Conservation (phyloP, 306 rosid genomes). For the Cucumis cinereus region DNA sequence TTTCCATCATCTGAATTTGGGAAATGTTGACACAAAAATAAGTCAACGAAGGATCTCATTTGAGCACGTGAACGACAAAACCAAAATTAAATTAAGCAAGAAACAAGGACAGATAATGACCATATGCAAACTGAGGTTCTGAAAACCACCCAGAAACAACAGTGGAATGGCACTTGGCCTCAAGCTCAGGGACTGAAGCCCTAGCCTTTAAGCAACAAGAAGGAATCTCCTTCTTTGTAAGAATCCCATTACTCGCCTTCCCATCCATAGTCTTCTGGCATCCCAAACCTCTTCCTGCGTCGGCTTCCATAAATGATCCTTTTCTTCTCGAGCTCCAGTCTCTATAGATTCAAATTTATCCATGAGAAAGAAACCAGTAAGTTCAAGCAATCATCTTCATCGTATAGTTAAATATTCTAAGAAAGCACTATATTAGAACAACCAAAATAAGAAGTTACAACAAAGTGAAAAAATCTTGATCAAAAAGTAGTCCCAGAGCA, state of each 20-base stretch:
- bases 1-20: neutral
- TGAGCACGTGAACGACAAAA: neutral
- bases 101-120: conserved; percentile 34
- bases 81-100: neutral
- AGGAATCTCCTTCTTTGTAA: conserved; percentile 44
- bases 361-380: conserved; percentile 3
- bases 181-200: conserved; percentile 62
- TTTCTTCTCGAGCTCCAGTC: conserved; percentile 89
- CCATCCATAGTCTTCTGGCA: conserved; percentile 99
- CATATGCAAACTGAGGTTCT: conserved; percentile 58
- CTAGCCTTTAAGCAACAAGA: conserved; percentile 89
- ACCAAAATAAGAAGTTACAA: neutral
- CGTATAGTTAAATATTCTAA: neutral
- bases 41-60: conserved; percentile 22
- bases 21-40: neutral
- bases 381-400: neutral
- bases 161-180: conserved; percentile 69
- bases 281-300: conserved; percentile 94
- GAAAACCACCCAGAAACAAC: conserved; percentile 99
- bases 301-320: conserved; percentile 71
- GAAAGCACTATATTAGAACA: neutral
- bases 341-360: conserved; percentile 27
- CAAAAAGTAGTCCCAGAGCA: neutral
- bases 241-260: conserved; percentile 72
- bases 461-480: neutral